Evolutionary conservation across 179 eudicot species (phyloP).

Genomic region (Silene coronaria): DNA sequence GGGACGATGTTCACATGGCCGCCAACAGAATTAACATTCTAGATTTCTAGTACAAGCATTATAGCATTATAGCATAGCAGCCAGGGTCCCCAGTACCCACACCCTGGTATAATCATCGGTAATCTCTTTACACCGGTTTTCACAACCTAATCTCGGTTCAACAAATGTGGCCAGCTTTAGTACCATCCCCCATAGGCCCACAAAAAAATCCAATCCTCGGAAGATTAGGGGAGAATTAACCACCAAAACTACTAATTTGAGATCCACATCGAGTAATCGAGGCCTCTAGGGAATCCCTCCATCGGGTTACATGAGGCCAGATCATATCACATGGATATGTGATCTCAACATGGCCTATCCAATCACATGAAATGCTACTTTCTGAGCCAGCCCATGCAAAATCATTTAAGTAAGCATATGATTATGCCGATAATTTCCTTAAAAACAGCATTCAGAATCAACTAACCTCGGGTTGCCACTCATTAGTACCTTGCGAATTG

Average conservation of each 20-base stretch:
- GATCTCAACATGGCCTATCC: conserved; percentile 23
- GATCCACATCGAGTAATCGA: no score
- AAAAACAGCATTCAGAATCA: background rate
- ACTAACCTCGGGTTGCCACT: conserved; percentile 8
- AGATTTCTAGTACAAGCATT: background rate
- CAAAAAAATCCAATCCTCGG: conserved; percentile 10
- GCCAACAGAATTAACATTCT: conserved; percentile 23
- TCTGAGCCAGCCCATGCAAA: conserved; percentile 29
- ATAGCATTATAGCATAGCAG: background rate
- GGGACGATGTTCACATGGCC: conserved; percentile 25
- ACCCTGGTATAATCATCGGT: no score
- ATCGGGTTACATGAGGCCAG: conserved; percentile 14
- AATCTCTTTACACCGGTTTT: no score
- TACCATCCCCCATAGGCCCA: conserved; percentile 8
- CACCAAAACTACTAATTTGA: background rate
- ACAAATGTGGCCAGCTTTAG: conserved; percentile 8
- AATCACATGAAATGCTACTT: conserved; percentile 26
- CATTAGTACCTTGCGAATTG: no score
- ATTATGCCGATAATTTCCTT: conserved; percentile 18
- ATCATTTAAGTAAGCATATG: conserved; percentile 18
- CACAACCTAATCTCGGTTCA: no score
- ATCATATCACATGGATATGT: conserved; percentile 25
- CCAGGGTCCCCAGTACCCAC: background rate
- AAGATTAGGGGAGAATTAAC: conserved; percentile 21
- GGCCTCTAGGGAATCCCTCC: conserved; percentile 27